Evolutionary conservation across 495 filamentous ascomycete species (phyloP).

Genomic region (Penicillium chermesinum): DNA sequence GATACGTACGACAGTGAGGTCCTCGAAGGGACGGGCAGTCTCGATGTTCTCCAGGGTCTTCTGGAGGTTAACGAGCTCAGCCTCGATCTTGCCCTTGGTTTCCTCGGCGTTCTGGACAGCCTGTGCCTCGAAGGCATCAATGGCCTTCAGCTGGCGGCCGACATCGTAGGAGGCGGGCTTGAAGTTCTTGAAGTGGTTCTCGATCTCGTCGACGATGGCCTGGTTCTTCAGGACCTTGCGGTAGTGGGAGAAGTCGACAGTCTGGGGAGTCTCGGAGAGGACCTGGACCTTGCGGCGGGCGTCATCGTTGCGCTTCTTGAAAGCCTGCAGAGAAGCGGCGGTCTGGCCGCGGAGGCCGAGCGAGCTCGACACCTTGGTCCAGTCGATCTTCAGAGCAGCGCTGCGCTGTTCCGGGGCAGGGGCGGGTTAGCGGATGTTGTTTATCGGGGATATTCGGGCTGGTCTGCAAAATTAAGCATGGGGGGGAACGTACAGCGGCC

Average conservation of each 20-base stretch:
- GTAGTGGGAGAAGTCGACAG: slow-evolving; percentile 91
- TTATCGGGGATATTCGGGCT: slow-evolving; percentile 1
- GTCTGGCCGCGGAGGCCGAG: slow-evolving; percentile 96
- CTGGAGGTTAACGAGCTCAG: slow-evolving; percentile 84
- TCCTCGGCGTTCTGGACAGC: slow-evolving; percentile 93
- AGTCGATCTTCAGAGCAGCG: slow-evolving; percentile 99
- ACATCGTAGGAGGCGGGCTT: slow-evolving; percentile 91
- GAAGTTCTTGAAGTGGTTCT: slow-evolving; percentile 85
- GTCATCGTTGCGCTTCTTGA: slow-evolving; percentile 99
- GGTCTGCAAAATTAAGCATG: slow-evolving; percentile 1
- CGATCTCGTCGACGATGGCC: slow-evolving; percentile 90
- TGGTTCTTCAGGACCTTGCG: slow-evolving; percentile 88
- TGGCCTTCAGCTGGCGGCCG: slow-evolving; percentile 85
- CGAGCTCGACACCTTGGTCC: slow-evolving; percentile 82
- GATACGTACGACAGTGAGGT: slow-evolving; percentile 89
- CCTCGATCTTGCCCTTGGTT: slow-evolving; percentile 91
- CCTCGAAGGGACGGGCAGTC: slow-evolving; percentile 90
- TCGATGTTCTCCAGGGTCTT: slow-evolving; percentile 96
- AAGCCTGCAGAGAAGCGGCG: slow-evolving; percentile 78
- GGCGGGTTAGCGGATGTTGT: slow-evolving; percentile 27
- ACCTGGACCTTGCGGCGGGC: slow-evolving; percentile 84
- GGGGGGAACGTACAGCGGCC: slow-evolving; percentile 73
- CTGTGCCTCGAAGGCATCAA: slow-evolving; percentile 95
- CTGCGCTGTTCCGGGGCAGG: slow-evolving; percentile 63
- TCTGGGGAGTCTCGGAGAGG: slow-evolving; percentile 72